Percentiles rank a stretch among this genome's conserved stretches.
Evolutionary conservation across 805 yeast species (phyloP).

Genomic region (Ogataea pilisensis): DNA sequence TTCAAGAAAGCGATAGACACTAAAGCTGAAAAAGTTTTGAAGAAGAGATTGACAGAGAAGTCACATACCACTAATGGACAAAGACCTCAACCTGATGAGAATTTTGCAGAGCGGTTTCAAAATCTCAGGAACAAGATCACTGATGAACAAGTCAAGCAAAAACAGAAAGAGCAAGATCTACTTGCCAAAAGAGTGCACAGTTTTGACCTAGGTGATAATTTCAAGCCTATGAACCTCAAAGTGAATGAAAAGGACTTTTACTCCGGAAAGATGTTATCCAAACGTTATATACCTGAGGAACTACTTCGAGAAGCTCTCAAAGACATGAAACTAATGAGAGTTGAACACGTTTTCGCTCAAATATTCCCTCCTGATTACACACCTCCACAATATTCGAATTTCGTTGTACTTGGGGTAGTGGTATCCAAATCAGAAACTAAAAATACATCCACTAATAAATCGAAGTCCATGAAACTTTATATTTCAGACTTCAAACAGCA

Average conservation of each 20-base stretch:
- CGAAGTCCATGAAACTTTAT: slow-evolving; percentile 56
- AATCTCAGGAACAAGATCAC: slow-evolving; percentile 8
- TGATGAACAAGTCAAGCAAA: slow-evolving; percentile 20
- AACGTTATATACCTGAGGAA: slow-evolving; percentile 42
- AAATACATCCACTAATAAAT: slow-evolving; percentile 35
- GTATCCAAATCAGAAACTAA: slow-evolving; percentile 52
- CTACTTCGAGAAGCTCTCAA: slow-evolving; percentile 36
- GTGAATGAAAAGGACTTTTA: slow-evolving; percentile 43
- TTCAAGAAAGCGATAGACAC: slow-evolving; percentile 7
- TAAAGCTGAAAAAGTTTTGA: slow-evolving; percentile 10
- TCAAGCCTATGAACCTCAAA: slow-evolving; percentile 20
- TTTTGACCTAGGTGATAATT: slow-evolving; percentile 29
- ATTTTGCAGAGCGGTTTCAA: slow-evolving; percentile 13
- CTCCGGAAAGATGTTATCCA: slow-evolving; percentile 40
- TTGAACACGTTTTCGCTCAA: slow-evolving; percentile 59
- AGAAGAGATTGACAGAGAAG: slow-evolving; percentile 4
- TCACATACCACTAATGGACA: background rate
- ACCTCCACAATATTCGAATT: slow-evolving; percentile 70
- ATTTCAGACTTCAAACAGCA: slow-evolving; percentile 65
- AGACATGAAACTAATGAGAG: slow-evolving; percentile 51
- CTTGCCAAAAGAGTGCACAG: slow-evolving; percentile 36
- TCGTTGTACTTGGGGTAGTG: slow-evolving; percentile 75
- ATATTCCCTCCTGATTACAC: slow-evolving; percentile 63
- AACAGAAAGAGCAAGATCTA: slow-evolving; percentile 22
- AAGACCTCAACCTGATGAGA: background rate